Evolutionary conservation across 805 yeast genomes (phyloP).

Genomic region (Nakazawaea siamensis): DNA sequence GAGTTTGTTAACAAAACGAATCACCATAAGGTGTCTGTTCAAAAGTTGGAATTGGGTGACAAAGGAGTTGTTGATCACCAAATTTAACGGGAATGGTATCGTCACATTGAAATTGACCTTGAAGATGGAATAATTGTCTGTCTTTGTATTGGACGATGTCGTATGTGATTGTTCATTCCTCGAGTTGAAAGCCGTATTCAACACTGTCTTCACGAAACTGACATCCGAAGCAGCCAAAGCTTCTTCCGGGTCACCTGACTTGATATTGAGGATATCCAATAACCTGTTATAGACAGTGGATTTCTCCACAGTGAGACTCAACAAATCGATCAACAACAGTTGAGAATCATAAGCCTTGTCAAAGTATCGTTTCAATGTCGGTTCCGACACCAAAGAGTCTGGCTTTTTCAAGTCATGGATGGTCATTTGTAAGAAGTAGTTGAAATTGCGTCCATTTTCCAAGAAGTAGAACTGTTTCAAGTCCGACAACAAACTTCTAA

Average conservation of each 20-base stretch:
- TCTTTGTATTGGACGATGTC: constrained; percentile 21
- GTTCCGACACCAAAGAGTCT: constrained; percentile 16
- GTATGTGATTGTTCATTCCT: constrained; percentile 12
- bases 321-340: constrained; percentile 6
- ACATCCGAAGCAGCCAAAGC: constrained; percentile 37
- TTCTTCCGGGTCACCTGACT: constrained; percentile 46
- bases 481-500: constrained; percentile 35
- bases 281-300: constrained; percentile 31
- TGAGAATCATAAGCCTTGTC: constrained; percentile 11
- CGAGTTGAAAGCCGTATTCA: constrained; percentile 32
- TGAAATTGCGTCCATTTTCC: constrained; percentile 40
- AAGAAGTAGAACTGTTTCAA: constrained; percentile 54
- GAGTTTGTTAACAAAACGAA: constrained; percentile 54
- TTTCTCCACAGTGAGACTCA: constrained; percentile 32
- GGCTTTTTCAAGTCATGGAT: constrained; percentile 42
- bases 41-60: constrained; percentile 73
- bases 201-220: constrained; percentile 32
- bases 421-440: constrained; percentile 42
- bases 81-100: constrained; percentile 84
- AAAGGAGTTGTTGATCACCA: constrained; percentile 62
- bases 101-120: constrained; percentile 46
- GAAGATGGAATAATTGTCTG: constrained; percentile 36
- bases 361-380: constrained; percentile 25
- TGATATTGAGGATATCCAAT: constrained; percentile 41
- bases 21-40: constrained; percentile 58